phyloP scores from a whole-genome alignment of 208 protist genomes.

The Trypanosoma mega region DNA sequence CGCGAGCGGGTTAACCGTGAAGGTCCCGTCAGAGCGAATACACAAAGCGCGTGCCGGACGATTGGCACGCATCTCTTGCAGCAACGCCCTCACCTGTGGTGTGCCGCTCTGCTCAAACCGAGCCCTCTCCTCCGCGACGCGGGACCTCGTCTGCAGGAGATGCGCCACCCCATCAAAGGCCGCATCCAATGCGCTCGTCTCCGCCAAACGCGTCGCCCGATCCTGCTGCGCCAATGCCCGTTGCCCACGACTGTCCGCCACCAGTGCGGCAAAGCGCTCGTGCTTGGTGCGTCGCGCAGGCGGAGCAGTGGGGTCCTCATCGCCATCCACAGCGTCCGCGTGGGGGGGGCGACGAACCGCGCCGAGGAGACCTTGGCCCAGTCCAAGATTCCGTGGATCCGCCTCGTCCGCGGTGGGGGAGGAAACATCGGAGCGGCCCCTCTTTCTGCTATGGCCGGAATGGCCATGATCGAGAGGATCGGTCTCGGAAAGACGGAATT shows the following conservation, averaged over 20 bases:
- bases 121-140: conserved; percentile 56
- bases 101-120: conserved; percentile 54
- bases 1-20: conserved; percentile 33
- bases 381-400: too few species aligned
- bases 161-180: conserved; percentile 69
- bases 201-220: conserved; percentile 48
- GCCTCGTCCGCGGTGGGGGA: conserved; percentile 1
- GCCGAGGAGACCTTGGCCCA: conserved; percentile 24
- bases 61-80: conserved; percentile 26
- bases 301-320: conserved; percentile 23
- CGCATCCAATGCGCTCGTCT: conserved; percentile 62
- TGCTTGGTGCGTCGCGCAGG: conserved; percentile 42
- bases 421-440: too few species aligned
- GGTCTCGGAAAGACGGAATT: conserved; percentile 29
- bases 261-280: conserved; percentile 68
- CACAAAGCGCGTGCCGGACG: conserved; percentile 54
- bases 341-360: conserved; percentile 10
- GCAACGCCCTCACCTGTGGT: conserved; percentile 56
- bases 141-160: conserved; percentile 63
- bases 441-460: too few species aligned
- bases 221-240: conserved; percentile 68
- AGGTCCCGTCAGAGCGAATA: conserved; percentile 38
- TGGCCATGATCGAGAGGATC: too few species aligned
- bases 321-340: conserved; percentile 9
- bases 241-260: conserved; percentile 59